Conservation (phyloP, 495 filamentous ascomycete species). For the Penicillium psychrofluorescens region DNA sequence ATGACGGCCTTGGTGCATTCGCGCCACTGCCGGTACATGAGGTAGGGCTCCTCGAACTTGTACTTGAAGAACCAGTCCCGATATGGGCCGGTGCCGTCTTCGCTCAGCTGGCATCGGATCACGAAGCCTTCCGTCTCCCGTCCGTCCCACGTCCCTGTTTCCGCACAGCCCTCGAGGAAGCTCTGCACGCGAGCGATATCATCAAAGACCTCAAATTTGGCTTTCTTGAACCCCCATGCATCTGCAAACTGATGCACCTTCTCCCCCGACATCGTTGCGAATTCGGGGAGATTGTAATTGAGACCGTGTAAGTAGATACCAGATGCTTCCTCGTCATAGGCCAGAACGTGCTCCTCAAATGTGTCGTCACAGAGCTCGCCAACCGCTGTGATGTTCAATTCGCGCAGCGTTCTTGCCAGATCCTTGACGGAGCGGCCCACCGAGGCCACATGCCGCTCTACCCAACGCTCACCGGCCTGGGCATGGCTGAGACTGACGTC, state of each 20-base stretch:
- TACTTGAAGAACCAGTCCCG: conserved; percentile 99
- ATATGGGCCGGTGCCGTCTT: conserved; percentile 41
- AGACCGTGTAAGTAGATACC: conserved; percentile 94
- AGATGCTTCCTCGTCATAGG: conserved; percentile 74
- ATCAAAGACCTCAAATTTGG: conserved; percentile 70
- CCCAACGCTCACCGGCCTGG: conserved; percentile 73
- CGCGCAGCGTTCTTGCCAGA: conserved; percentile 64
- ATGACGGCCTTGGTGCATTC: conserved; percentile 94
- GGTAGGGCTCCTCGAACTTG: conserved; percentile 97
- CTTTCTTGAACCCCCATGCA: conserved; percentile 89
- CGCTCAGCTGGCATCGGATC: conserved; percentile 72
- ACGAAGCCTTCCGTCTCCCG: conserved; percentile 96
- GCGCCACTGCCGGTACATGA: conserved; percentile 98
- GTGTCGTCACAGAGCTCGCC: conserved; percentile 94
- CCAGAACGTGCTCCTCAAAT: conserved; percentile 95
- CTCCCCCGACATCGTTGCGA: conserved; percentile 71
- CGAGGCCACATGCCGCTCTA: conserved; percentile 67
- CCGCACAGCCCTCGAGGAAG: conserved; percentile 76
- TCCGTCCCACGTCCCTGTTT: conserved; percentile 79
- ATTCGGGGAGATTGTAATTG: conserved; percentile 86
- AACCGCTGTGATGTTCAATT: conserved; percentile 84
- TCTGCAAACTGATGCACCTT: conserved; percentile 85
- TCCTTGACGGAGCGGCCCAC: conserved; percentile 72
- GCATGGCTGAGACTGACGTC: conserved; percentile 75
- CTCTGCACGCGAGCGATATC: conserved; percentile 62